Evolutionary conservation across 2,329 filamentous ascomycete genomes (phyloP).

Genomic region (Clonostachys chloroleuca): DNA sequence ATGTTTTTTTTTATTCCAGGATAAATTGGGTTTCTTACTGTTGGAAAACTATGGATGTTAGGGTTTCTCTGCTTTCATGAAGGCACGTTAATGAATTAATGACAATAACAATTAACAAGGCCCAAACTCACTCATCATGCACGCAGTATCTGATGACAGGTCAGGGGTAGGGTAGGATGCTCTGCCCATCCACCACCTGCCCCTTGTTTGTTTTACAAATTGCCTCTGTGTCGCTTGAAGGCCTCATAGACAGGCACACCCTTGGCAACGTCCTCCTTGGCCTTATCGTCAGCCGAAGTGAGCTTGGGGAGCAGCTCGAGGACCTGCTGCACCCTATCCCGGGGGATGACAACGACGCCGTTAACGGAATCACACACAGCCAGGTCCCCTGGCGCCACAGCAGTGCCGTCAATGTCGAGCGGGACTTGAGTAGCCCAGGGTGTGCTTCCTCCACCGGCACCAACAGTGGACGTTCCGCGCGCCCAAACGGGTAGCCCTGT

Average conservation of each 20-base stretch:
- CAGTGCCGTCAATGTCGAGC: slow-evolving; percentile 34
- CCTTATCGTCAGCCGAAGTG: slow-evolving; percentile 49
- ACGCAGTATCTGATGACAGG: no score
- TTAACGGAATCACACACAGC: slow-evolving; percentile 67
- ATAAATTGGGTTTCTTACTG: background rate
- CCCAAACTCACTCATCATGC: no score
- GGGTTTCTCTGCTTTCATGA: background rate
- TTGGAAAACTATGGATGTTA: background rate
- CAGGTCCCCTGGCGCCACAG: slow-evolving; percentile 55
- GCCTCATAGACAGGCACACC: slow-evolving; percentile 62
- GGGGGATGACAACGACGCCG: slow-evolving; percentile 65
- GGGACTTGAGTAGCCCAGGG: slow-evolving; percentile 48
- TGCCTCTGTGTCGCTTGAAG: slow-evolving; percentile 52
- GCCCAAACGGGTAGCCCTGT: slow-evolving; percentile 57
- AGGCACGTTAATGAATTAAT: slow-evolving; percentile 1
- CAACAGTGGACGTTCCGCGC: slow-evolving; percentile 51
- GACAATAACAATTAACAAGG: background rate
- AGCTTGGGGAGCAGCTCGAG: slow-evolving; percentile 53
- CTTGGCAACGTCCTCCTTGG: slow-evolving; percentile 59
- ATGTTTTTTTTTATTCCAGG: background rate
- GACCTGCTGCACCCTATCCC: slow-evolving; percentile 52
- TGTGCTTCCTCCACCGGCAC: slow-evolving; percentile 49
- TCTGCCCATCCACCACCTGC: no score
- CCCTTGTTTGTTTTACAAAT: slow-evolving; percentile 11
- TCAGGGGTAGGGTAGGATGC: no score